These are phyloP conservation scores for Ceratobasidium sp. DNA, from an alignment of 1,284 basidiomycete species.

Conservation along the genomic window DNA sequence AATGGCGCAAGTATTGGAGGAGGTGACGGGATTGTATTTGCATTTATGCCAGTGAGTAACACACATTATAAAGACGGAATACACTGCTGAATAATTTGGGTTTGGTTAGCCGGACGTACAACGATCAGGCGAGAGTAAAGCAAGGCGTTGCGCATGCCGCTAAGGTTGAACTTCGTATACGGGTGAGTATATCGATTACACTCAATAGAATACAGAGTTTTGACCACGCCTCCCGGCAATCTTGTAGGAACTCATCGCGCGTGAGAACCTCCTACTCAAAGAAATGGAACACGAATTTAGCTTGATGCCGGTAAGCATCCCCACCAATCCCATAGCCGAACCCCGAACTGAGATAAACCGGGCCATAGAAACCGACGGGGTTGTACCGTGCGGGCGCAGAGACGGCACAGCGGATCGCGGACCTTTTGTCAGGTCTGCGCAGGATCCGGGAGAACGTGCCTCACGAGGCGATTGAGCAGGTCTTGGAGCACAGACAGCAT, in stretches of 20 bases:
- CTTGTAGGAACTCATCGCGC: conserved; percentile 27
- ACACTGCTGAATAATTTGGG: neutral
- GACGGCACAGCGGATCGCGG: conserved; percentile 59
- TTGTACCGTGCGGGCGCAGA: conserved; percentile 58
- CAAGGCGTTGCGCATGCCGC: conserved; percentile 49
- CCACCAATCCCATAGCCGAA: neutral
- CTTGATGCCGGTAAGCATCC: conserved; percentile 59
- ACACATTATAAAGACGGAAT: conserved; percentile 58
- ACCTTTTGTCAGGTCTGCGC: conserved; percentile 61
- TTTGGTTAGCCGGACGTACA: conserved; percentile 51
- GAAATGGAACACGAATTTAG: conserved; percentile 64
- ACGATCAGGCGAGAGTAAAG: conserved; percentile 50
- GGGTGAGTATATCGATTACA: conserved; percentile 56
- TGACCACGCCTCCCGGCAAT: no score
- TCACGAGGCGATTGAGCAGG: conserved; percentile 58
- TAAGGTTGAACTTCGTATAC: conserved; percentile 60
- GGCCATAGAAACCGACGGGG: conserved; percentile 60
- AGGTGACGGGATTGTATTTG: conserved; percentile 61
- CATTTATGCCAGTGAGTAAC: conserved; percentile 58
- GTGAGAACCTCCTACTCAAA: conserved; percentile 55
- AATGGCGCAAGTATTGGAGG: conserved; percentile 57
- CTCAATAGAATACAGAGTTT: neutral
- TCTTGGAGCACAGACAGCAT: conserved; percentile 60
- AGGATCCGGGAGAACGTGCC: conserved; percentile 64
- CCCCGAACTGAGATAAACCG: neutral